Evolutionary conservation across 1,284 basidiomycete species (phyloP).

Genomic region (Moesziomyces sp.): DNA sequence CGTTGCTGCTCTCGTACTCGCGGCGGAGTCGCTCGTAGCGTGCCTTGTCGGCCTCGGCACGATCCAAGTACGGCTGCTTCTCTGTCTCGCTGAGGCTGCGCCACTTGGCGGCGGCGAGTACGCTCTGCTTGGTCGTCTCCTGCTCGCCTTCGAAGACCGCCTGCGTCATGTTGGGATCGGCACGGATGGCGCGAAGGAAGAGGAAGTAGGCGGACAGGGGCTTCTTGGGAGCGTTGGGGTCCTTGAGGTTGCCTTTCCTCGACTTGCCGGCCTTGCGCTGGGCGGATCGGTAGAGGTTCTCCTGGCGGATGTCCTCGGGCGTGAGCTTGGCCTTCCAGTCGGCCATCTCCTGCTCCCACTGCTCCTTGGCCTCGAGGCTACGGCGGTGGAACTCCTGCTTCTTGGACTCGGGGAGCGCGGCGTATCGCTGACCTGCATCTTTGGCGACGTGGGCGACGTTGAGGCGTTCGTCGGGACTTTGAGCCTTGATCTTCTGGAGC

Average conservation of each 20-base stretch:
- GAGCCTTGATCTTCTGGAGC: constrained; percentile 82
- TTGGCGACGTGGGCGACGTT: constrained; percentile 96
- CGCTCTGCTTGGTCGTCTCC: constrained; percentile 93
- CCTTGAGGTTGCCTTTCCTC: constrained; percentile 92
- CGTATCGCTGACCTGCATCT: constrained; percentile 91
- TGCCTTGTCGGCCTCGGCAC: constrained; percentile 61
- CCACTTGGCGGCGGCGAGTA: constrained; percentile 91
- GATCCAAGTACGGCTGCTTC: constrained; percentile 70
- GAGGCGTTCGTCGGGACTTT: constrained; percentile 73
- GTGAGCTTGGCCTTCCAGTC: constrained; percentile 89
- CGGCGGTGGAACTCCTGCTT: constrained; percentile 73
- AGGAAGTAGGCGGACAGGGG: constrained; percentile 93
- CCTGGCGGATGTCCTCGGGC: constrained; percentile 92
- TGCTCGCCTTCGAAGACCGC: constrained; percentile 91
- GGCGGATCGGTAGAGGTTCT: constrained; percentile 89
- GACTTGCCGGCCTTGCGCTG: constrained; percentile 94
- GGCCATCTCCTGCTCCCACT: constrained; percentile 79
- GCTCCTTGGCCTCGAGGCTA: constrained; percentile 84
- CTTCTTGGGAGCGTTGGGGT: constrained; percentile 96
- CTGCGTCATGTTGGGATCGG: constrained; percentile 65
- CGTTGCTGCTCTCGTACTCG: constrained; percentile 55
- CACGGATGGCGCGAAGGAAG: constrained; percentile 77
- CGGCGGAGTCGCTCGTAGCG: constrained; percentile 59
- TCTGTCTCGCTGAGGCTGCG: constrained; percentile 88
- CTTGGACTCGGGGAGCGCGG: constrained; percentile 79